phyloP scores from a whole-genome alignment of 305 asterid genomes.

The Lippia alba region DNA sequence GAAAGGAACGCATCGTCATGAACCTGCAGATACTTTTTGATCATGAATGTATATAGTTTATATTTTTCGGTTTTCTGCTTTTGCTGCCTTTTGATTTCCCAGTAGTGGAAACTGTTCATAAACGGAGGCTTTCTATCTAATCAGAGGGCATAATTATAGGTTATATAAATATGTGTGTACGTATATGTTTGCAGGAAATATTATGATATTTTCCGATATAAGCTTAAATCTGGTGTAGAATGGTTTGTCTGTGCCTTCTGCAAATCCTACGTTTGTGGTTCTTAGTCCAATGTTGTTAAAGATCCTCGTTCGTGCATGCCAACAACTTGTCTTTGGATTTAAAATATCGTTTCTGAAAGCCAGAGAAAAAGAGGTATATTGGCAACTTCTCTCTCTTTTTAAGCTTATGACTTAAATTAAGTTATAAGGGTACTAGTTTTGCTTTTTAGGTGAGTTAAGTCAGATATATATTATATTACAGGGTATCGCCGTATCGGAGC shows the following conservation, averaged over 20 bases:
- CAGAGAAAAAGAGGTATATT: background rate
- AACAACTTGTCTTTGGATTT: background rate
- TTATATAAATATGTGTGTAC: background rate
- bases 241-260: too few species aligned
- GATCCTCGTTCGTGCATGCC: background rate
- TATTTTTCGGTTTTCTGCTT: background rate
- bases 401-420: too few species aligned
- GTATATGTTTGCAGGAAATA: background rate
- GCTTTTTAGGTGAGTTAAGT: too few species aligned
- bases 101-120: conserved; percentile 3
- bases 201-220: background rate
- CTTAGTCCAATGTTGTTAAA: background rate
- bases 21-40: background rate
- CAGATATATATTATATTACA: too few species aligned
- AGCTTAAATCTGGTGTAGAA: background rate
- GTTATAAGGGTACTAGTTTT: too few species aligned
- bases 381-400: too few species aligned
- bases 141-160: background rate
- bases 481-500: too few species aligned
- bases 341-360: background rate
- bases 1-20: conserved; percentile 49
- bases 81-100: background rate
- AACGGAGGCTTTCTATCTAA: background rate
- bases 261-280: background rate
- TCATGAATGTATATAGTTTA: conserved; percentile 18